Percentiles rank a stretch among this genome's conserved stretches.
phyloP scores from a whole-genome alignment of 495 filamentous ascomycete species.

The Trichocladium antarcticum region DNA sequence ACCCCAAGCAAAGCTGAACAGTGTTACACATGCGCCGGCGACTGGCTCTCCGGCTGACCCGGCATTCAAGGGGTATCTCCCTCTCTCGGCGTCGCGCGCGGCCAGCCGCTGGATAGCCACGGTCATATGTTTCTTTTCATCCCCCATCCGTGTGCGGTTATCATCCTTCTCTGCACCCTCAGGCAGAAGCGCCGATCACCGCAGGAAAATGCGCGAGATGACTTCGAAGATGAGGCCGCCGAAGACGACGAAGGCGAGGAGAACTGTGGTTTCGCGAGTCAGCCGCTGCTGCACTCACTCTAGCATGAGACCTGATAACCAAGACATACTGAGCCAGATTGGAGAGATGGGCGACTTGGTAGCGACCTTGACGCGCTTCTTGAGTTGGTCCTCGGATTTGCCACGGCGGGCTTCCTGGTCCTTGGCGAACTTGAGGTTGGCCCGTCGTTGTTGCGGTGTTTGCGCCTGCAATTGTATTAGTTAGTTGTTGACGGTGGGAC shows the following conservation, averaged over 20 bases:
- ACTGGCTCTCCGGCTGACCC: neutral
- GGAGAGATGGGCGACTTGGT: constrained; percentile 68
- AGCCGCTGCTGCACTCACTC: neutral
- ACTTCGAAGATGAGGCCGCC: constrained; percentile 78
- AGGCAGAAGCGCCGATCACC: constrained; percentile 6
- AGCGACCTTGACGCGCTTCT: constrained; percentile 52
- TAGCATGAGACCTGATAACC: neutral
- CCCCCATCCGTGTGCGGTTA: neutral
- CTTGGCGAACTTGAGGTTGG: constrained; percentile 75
- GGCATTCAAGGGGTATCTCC: neutral
- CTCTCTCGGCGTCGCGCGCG: neutral
- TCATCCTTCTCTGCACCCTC: neutral
- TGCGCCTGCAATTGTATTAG: constrained; percentile 53
- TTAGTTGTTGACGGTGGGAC: neutral
- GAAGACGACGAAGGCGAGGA: constrained; percentile 74
- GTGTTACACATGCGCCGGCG: neutral
- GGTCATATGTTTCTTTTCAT: neutral
- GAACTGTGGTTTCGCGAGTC: constrained; percentile 34
- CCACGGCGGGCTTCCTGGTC: constrained; percentile 70
- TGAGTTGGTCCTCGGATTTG: constrained; percentile 59
- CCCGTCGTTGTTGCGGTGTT: constrained; percentile 84
- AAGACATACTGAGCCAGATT: constrained; percentile 67
- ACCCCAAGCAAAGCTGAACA: neutral
- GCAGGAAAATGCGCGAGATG: constrained; percentile 61
- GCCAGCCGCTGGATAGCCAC: neutral